Conservation (phyloP, 2,329 filamentous ascomycete genomes). For the Apiospora hydei region DNA sequence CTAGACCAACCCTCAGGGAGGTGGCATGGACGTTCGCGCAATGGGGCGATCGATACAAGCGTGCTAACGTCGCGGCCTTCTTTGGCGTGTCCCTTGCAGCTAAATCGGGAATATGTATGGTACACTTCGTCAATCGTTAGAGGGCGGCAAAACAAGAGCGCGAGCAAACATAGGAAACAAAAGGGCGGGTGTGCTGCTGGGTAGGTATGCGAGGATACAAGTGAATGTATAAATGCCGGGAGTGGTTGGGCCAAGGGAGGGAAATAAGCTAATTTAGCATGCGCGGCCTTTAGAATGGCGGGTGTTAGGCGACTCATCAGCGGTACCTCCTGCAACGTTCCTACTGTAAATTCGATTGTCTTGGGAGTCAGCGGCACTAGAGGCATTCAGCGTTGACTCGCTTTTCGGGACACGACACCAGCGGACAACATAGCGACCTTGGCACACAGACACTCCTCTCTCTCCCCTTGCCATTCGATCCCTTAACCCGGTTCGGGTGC, state of each 20-base stretch:
- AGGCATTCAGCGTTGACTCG: not conserved
- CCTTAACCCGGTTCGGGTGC: no score
- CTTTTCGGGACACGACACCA: not conserved
- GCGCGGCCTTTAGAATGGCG: not conserved
- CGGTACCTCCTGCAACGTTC: not conserved
- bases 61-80: not conserved
- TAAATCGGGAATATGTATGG: not conserved
- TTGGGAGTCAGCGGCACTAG: not conserved
- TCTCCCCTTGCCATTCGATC: no score
- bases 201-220: not conserved
- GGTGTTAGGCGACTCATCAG: not conserved
- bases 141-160: not conserved
- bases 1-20: not conserved
- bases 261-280: conserved; percentile 15
- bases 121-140: conserved; percentile 5
- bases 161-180: conserved; percentile 7
- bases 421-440: not conserved
- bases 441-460: not conserved
- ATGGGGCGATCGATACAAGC: conserved; percentile 8
- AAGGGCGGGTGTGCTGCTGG: not conserved
- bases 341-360: not conserved
- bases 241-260: conserved; percentile 4
- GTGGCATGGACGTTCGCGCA: not conserved
- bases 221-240: not conserved
- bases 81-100: not conserved